Conservation (phyloP, 768 basidiomycete species). For the Rhodotorula toruloides region DNA sequence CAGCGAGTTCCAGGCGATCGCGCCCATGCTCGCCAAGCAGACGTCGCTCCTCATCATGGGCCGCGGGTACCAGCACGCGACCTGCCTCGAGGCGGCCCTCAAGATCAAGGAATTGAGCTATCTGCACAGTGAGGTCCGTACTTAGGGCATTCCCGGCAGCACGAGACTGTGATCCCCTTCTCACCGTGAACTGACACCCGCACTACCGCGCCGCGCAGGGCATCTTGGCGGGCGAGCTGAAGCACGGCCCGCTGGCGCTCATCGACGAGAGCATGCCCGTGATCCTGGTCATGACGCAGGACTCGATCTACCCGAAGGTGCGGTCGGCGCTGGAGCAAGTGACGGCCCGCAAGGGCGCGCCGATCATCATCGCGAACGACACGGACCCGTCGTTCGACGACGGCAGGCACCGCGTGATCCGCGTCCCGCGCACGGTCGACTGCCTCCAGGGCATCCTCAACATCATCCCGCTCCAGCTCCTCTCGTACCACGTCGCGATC, state of each 20-base stretch:
- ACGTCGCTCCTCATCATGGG: constrained; percentile 87
- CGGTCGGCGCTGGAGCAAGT: constrained; percentile 67
- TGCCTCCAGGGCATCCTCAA: constrained; percentile 92
- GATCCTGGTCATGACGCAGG: constrained; percentile 99
- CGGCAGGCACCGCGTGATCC: constrained; percentile 65
- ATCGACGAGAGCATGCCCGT: constrained; percentile 71
- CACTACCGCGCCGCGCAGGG: constrained; percentile 65
- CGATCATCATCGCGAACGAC: constrained; percentile 92
- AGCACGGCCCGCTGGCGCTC: constrained; percentile 95
- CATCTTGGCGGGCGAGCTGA: constrained; percentile 96
- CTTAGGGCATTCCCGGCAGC: not conserved
- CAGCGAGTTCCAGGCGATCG: constrained; percentile 68
- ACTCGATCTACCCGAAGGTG: constrained; percentile 96
- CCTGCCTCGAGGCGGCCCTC: constrained; percentile 93
- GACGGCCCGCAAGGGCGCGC: constrained; percentile 55
- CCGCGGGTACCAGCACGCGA: constrained; percentile 96
- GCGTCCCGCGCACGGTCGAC: constrained; percentile 90
- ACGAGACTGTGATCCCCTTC: not conserved
- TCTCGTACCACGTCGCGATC: constrained; percentile 93
- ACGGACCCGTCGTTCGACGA: constrained; percentile 70
- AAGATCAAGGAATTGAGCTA: constrained; percentile 81
- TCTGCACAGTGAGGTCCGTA: not conserved
- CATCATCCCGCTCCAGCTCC: constrained; percentile 89
- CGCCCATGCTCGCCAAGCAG: constrained; percentile 53
- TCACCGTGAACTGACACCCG: too few relatives aligned